Evolutionary conservation across 192 early-diverging fungal genomes (phyloP).

Genomic region (Phycomyces nitens): DNA sequence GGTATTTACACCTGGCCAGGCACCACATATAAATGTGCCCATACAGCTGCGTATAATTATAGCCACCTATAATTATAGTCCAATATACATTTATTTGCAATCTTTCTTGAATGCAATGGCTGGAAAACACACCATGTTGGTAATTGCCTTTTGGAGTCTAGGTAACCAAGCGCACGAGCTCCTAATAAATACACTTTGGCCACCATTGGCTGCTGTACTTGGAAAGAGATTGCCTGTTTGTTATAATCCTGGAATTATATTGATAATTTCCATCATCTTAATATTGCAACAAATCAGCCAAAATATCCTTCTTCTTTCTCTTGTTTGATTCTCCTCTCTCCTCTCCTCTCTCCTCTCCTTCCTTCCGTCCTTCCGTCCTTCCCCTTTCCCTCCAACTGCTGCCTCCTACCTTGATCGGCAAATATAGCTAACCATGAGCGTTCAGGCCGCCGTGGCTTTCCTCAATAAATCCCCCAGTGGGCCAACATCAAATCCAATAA

Average conservation of each 20-base stretch:
- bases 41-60: too few relatives aligned
- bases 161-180: conserved; percentile 2
- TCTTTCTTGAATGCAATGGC: too few relatives aligned
- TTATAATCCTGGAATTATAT: too few relatives aligned
- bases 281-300: too few relatives aligned
- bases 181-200: neutral
- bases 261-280: too few relatives aligned
- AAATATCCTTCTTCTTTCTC: conserved; percentile 10
- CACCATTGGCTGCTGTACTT: conserved; percentile 1
- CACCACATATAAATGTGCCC: too few relatives aligned
- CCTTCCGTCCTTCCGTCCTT: neutral
- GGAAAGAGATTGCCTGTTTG: neutral
- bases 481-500: neutral
- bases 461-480: conserved; percentile 12
- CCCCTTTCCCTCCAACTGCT: neutral
- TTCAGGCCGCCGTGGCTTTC: conserved; percentile 25
- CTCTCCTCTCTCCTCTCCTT: neutral
- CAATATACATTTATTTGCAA: too few relatives aligned
- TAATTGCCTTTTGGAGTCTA: neutral
- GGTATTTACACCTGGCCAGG: neutral
- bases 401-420: neutral
- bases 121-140: neutral
- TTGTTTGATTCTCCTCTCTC: neutral
- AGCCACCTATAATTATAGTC: too few relatives aligned
- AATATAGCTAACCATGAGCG: conserved; percentile 13